A percentile compares a stretch with the other conserved stretches of the same genome.
phyloP scores from a whole-genome alignment of 2,329 filamentous ascomycete genomes.

The Colletotrichum filicis region DNA sequence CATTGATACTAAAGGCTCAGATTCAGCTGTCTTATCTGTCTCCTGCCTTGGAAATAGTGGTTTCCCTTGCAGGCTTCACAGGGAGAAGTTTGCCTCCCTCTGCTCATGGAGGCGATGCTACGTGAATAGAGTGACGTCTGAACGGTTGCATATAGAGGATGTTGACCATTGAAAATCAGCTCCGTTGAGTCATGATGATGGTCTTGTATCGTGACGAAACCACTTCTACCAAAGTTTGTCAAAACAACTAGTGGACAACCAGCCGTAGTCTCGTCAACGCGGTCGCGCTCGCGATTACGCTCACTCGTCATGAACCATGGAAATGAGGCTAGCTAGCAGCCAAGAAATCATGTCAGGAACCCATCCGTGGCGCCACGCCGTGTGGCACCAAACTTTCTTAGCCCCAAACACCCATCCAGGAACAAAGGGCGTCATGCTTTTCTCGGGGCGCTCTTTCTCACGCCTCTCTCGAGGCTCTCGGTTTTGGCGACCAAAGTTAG shows the following conservation, averaged over 20 bases:
- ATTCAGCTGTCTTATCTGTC: background rate
- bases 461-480: background rate
- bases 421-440: slow-evolving; percentile 11
- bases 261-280: background rate
- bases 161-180: background rate
- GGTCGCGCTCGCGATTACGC: background rate
- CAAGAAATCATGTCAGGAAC: background rate
- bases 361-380: background rate
- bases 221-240: background rate
- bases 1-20: too few relatives aligned
- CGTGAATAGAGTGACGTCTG: background rate
- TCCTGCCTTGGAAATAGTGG: background rate
- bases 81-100: slow-evolving; percentile 5
- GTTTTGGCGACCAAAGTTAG: background rate
- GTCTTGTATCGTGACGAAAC: background rate
- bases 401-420: slow-evolving; percentile 22
- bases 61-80: too few relatives aligned
- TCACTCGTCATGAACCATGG: background rate
- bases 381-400: slow-evolving; percentile 13
- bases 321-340: background rate
- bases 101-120: background rate
- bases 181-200: slow-evolving; percentile 2
- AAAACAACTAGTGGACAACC: background rate
- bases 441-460: background rate
- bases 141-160: slow-evolving; percentile 10